Base-by-base conservation (phyloP, 768 basidiomycete genomes). In the Lactarius evosmus region DNA sequence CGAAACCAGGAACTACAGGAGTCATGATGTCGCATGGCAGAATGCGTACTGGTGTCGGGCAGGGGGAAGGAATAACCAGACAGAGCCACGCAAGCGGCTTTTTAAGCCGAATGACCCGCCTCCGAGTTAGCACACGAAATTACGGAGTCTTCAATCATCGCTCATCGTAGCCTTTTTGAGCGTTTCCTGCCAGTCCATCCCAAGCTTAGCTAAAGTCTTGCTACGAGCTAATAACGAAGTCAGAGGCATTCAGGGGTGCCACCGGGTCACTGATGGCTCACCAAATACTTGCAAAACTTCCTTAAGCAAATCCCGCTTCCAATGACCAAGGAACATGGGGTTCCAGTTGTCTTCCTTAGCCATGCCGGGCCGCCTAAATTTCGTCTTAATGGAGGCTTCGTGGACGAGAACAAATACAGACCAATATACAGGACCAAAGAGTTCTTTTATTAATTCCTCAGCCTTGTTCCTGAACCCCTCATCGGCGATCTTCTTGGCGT, bases 341-440 rank as follows among this genome's bases (percentile, higher is more conserved):
- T 78, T 78, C 91, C 93, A 95, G 14, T 83, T 80, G 3, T 91
- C 79, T 44, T 77, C 85, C 62, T 66, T 66, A 36, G n/a, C 25
- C 49, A 82, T 79, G 19, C 82, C 81, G 52, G 89, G 87, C 36
- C 89, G 84, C 85, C 89, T 89, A 70, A n/a, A 58, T 34, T 8
- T 41, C 59, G 53, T 66, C 64, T 64, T 27, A 30, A 65, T 7
- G 4, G 53, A 32, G 9, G 22, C 19, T 22, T 7, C 36, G 7
- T 57, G 41, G 7, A 40, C 57, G 46, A n/a, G 49, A 14, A 7
- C 40, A 46, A 33, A 30, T 1, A 82, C 90, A 63, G 71, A 95
- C 95, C 87, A 89, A 75, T 92, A 96, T 41, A 95, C 77, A 0
- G 95, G 95, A 17, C 95, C 95, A 69, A 90, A 86, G 58, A 98